Base-by-base conservation (phyloP, 192 early-diverging fungal species). In the Paraglomus occultum region DNA sequence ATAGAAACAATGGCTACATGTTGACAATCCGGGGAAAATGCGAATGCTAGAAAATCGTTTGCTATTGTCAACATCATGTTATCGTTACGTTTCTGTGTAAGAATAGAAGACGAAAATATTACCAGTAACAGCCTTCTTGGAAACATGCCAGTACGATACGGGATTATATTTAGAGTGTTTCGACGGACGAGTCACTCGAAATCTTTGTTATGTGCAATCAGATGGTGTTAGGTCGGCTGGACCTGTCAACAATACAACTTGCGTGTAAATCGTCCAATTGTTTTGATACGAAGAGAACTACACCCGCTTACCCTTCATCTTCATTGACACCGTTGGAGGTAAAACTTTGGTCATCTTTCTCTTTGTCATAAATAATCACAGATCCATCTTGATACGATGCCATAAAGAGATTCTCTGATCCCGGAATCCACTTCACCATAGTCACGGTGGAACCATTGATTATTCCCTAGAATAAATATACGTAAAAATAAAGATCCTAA, bases 401-500 rank as follows among this genome's bases (percentile, higher is more conserved):
- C 77, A 95, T 86, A 75, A 97, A 99, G 71, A 85, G 75, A 39
- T 74, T 90, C 51, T 93, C 91, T 0, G 92, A 92, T 6, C 86
- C 90, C 0, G 96, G 96, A 58, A 97, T 74, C 95, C 96, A 99
- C 77, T 87, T 87, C 4, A 97, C 82, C 74, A 88, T 88, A 7
- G 91, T 91, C 15, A 95, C 90, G 8, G 83, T 76, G 9, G 84
- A 76, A 48, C 78, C 80, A 51, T 83, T 84, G 51, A 95, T 87
- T 6, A 83, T 75, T 20, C 87, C 87, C 84, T 88, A 70, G 18
- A 49, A 45, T 6, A 15, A 2, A 17, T 18, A 57, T 65, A 23
- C 42, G 40, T 17, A 40, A 72, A 20, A 8, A 52, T 40, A 22
- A 43, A 38, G 15, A 17, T 11, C 15, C 9, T 15, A 9, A 49